These are phyloP conservation scores for Syncephalastrum sp. DNA, from an alignment of 371 early-diverging fungal species.

Conservation along the genomic window DNA sequence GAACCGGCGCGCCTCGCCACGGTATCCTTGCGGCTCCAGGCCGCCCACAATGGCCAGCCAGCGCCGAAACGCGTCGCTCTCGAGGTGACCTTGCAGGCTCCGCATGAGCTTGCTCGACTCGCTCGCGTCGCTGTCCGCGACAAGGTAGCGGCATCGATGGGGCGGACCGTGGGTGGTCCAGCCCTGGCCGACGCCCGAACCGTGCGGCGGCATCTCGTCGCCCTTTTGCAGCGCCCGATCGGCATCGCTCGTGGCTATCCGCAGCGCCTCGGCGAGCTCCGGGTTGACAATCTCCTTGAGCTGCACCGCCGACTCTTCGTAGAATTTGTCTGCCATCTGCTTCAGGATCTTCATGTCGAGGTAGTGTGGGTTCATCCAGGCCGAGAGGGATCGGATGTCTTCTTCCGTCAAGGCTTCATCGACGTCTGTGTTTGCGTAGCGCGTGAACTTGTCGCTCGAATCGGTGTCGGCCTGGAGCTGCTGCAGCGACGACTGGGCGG, in stretches of 20 bases:
- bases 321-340: constrained; percentile 59
- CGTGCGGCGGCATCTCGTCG: constrained; percentile 47
- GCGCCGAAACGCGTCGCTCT: constrained; percentile 39
- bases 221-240: constrained; percentile 36
- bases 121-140: constrained; percentile 13
- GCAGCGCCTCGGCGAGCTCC: constrained; percentile 36
- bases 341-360: constrained; percentile 42
- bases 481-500: constrained; percentile 46
- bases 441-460: constrained; percentile 33
- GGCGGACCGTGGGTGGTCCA: constrained; percentile 64
- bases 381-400: constrained; percentile 41
- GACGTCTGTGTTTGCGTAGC: constrained; percentile 23
- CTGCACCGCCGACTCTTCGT: constrained; percentile 70
- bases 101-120: constrained; percentile 11
- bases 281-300: constrained; percentile 57
- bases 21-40: constrained; percentile 30
- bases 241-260: constrained; percentile 21
- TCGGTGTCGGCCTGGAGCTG: constrained; percentile 37
- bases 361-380: constrained; percentile 67
- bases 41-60: constrained; percentile 50
- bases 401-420: constrained; percentile 37
- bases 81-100: constrained; percentile 32
- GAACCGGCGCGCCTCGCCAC: constrained; percentile 60
- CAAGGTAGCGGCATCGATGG: constrained; percentile 58
- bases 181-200: constrained; percentile 47